Evolutionary conservation across 257 asterid species (phyloP), one percentile per base, ranked within the genome.

Genomic region (Nicotiana tomentosiformis): DNA sequence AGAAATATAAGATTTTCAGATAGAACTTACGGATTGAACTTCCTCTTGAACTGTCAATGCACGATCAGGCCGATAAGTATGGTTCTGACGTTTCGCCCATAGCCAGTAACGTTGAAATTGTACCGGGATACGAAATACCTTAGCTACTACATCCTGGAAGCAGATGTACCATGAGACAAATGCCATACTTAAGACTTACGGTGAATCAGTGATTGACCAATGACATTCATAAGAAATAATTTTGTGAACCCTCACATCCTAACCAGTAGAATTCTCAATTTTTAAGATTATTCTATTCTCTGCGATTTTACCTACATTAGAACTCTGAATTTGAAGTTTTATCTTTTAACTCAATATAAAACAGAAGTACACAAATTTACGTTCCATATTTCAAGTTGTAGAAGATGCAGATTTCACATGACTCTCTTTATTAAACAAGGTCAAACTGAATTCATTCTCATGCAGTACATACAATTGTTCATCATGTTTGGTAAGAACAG

Each of bases 81-180:
- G 96, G 84, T 94, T 94, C 81, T 92, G 93, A 53, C 97, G 91
- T 87, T 94, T 91, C 33, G 96, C 96, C 98, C 98, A 94, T 77
- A 90, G 84, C 97, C 98, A 94, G 86, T 90, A 92, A 72, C 95
- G 97, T 61, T 91, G 98, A 83, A 85, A 93, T 65, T 89, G 93
- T 64, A 91, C 92, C 16, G 97, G 96, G 85, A 94, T 81, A 30
- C 93, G 93, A 70, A 93, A 90, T 84, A 88, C 94, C 86, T 90
- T 93, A 29, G 98, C 93, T 72, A 93, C 94, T 87, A 90, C 94
- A 82, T 91, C 96, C 97, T 94, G 90, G 55, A 86, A 88, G 33
- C 82, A 66, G 26, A 66, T 7, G 7, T 72, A 77, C 8, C 35
- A 60, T 9, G 7, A 83, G 6, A 67, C 15, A 65, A 53, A 62